Base-by-base conservation (phyloP, 805 yeast species). In the Yamadazyma tumulicola region DNA sequence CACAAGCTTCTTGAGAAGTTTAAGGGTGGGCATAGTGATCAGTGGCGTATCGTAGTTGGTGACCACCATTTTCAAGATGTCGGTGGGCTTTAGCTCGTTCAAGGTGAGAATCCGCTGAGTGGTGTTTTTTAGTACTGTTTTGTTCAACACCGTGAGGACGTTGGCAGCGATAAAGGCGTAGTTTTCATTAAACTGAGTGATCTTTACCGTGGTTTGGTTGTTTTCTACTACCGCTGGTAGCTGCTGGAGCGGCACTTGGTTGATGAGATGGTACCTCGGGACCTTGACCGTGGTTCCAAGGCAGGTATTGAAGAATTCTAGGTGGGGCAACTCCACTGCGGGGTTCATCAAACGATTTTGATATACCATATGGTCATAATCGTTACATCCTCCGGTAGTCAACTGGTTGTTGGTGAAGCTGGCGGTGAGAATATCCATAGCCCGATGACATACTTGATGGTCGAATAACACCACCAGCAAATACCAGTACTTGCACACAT, bases 401-500 rank as follows among this genome's bases (percentile, higher is more conserved):
- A 64, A 41, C 35, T 62, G 61, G 4, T 48, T 30, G 35, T 65
- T 66, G 39, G 62, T 57, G 37, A 66, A 62, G 28, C 65, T 53
- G 32, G 50, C 44, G n/a, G 55, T 49, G 33, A 67, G 43, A 38
- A 51, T 61, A 21, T 63, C 67, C 20, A 64, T 49, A 10, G 55
- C 42, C 0, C 54, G 45, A 7, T 49, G 45, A 31, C 72, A 70
- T 40, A 60, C 82, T 38, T 79, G 78, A 19, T 81, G 74, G 54
- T 93, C 97, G 55, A 81, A 84, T 17, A 93, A 55, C 27, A 89
- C 53, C 0, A 85, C 73, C 5, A 82, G 57, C 10, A 91, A 61
- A 47, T 81, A 85, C 53, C 87, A 94, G 54, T 72, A 80, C 54
- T 91, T 89, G 43, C 89, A 55, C 2, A 87, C 63, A 54, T 93